Conservation (phyloP, 2,329 filamentous ascomycete species). For the Botryosphaeria dothidea region DNA sequence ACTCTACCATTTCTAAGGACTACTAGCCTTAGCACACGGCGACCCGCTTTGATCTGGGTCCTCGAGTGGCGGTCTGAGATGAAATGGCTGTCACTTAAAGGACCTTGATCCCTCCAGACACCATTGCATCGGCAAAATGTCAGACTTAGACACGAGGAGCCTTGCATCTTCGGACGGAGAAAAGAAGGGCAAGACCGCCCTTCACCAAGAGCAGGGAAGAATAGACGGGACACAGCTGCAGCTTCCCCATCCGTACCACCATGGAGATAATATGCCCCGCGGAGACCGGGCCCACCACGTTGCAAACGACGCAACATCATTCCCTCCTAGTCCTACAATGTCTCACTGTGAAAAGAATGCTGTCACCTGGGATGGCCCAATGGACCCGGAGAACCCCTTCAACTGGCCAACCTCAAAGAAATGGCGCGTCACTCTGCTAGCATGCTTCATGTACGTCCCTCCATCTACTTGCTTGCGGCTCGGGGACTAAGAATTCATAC, state of each 20-base stretch:
- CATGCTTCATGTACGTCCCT: slow-evolving; percentile 27
- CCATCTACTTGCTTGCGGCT: not conserved
- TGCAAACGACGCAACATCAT: not conserved
- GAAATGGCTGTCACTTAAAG: not conserved
- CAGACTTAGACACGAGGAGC: not conserved
- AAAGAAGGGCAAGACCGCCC: not conserved
- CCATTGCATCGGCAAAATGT: not conserved
- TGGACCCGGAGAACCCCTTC: slow-evolving; percentile 21
- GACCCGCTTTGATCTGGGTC: not conserved
- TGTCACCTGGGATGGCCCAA: slow-evolving; percentile 2
- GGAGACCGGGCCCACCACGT: not conserved
- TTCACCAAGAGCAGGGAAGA: not conserved
- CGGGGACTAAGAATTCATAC: not conserved
- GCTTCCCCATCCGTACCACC: not conserved
- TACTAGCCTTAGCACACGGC: not conserved
- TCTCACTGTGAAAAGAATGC: not conserved
- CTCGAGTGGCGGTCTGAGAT: not conserved
- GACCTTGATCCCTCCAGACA: not conserved
- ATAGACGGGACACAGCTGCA: not conserved
- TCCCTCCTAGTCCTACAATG: not conserved
- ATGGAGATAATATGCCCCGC: not conserved
- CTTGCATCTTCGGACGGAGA: not conserved
- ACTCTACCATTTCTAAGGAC: not conserved
- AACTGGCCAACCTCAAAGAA: slow-evolving; percentile 36
- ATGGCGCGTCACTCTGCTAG: slow-evolving; percentile 36